These are phyloP conservation scores for Suillus fuscotomentosus DNA, from an alignment of 768 basidiomycete genomes.

Conservation along the genomic window DNA sequence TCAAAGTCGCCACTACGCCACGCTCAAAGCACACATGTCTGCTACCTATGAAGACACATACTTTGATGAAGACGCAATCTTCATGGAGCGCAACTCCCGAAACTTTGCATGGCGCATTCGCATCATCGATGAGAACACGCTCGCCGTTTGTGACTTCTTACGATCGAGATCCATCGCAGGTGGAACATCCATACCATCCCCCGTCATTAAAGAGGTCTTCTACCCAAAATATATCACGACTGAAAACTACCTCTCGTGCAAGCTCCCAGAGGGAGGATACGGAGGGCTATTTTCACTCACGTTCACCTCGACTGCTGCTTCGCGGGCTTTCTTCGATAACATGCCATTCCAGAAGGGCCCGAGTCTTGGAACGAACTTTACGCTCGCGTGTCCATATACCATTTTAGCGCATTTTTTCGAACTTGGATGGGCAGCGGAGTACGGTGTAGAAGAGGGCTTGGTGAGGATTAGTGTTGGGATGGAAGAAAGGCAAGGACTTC, in stretches of 20 bases:
- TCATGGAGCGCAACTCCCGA: slow-evolving; percentile 97
- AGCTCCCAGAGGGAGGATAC: slow-evolving; percentile 58
- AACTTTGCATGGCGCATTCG: slow-evolving; percentile 78
- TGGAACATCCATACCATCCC: slow-evolving; percentile 23
- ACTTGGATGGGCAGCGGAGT: slow-evolving; percentile 87
- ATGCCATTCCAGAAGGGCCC: slow-evolving; percentile 88
- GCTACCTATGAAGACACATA: slow-evolving; percentile 79
- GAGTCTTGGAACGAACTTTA: slow-evolving; percentile 92
- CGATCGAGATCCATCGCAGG: slow-evolving; percentile 51
- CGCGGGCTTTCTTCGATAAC: slow-evolving; percentile 80
- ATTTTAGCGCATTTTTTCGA: slow-evolving; percentile 90
- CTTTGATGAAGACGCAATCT: slow-evolving; percentile 90
- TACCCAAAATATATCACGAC: slow-evolving; percentile 85
- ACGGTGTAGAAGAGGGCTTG: slow-evolving; percentile 80
- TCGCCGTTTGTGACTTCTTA: slow-evolving; percentile 79
- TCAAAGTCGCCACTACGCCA: slow-evolving; percentile 59
- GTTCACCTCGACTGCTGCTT: slow-evolving; percentile 68
- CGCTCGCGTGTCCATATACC: slow-evolving; percentile 90
- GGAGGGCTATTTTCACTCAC: slow-evolving; percentile 88
- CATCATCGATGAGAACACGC: slow-evolving; percentile 78
- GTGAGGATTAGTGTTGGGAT: slow-evolving; percentile 91
- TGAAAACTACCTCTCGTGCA: slow-evolving; percentile 69
- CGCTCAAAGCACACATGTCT: slow-evolving; percentile 60
- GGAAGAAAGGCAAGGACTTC: slow-evolving; percentile 64
- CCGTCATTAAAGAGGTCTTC: slow-evolving; percentile 77